Evolutionary conservation across 805 yeast genomes (phyloP), one percentile per base, ranked within the genome.

Genomic region (Candida coquimbonensis): DNA sequence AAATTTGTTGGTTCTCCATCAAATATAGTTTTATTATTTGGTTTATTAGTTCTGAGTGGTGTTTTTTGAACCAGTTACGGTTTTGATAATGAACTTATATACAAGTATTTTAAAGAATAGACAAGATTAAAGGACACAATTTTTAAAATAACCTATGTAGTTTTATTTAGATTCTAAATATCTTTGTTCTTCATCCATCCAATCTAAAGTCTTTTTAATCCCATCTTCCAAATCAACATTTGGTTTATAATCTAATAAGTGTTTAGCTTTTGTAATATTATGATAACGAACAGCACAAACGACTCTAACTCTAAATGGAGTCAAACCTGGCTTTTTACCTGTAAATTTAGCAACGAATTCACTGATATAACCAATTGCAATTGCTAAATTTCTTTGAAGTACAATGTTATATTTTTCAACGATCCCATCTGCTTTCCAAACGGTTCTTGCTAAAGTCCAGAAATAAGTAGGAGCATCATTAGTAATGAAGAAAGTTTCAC

Each of bases 371-470:
- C 97, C 97, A 36, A 83, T 80, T 2, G 70, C 75, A 49, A 93
- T 74, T 2, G 96, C 98, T n/a, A 87, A 67, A 0, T 85, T 79
- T 57, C 84, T 77, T 40, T 74, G 73, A 47, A 93, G 73, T 19
- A 80, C 89, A 52, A 87, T 80, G 53, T 80, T 82, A 43, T 66
- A 72, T 27, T 74, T 74, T 53, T 84, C 93, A 45, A 87, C 75
- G 59, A 82, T 84, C 4, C 96, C 97, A 66, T 89, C 96, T 21
- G 91, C 90, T 63, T 91, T 91, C 98, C 98, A 93, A 25, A 93
- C 95, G 2, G 95, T 85, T 60, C 97, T 78, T 9, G 97, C 97
- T 55, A 93, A 72, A 4, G 97, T 87, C 97, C 98, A 93, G 66
- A 93, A 93, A 65, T 90, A 95, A 16, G 93, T 77, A 17, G 99